Percentiles rank a stretch among this genome's conserved stretches.
phyloP scores from a whole-genome alignment of 176 grass and related monocot genomes.

The barley (Hordeum vulgare) region MorexV3_pseudomolecules_assembly NC_058524.1:471595340-471595839 shows the following conservation, averaged over 20 bases:
- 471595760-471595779: neutral
- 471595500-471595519: slow-evolving; percentile 25
- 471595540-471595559: slow-evolving; percentile 41
- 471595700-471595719: neutral
- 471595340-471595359: slow-evolving; percentile 19
- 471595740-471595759: neutral
- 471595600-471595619: neutral
- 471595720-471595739: neutral
- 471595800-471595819: neutral
- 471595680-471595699: neutral
- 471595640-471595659: neutral
- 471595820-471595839: neutral
- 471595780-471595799: neutral
- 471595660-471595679: neutral
- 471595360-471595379: slow-evolving; percentile 22
- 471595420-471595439: neutral
- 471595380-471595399: slow-evolving; percentile 35
- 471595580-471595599: neutral
- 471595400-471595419: neutral
- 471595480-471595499: slow-evolving; percentile 20
- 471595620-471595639: neutral
- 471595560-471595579: neutral
- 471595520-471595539: slow-evolving; percentile 42
- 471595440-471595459: neutral
- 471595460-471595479: slow-evolving; percentile 42